Evolutionary conservation across 768 basidiomycete genomes (phyloP), one percentile per base, ranked within the genome.

Genomic region (Naganishia vishniacii): DNA sequence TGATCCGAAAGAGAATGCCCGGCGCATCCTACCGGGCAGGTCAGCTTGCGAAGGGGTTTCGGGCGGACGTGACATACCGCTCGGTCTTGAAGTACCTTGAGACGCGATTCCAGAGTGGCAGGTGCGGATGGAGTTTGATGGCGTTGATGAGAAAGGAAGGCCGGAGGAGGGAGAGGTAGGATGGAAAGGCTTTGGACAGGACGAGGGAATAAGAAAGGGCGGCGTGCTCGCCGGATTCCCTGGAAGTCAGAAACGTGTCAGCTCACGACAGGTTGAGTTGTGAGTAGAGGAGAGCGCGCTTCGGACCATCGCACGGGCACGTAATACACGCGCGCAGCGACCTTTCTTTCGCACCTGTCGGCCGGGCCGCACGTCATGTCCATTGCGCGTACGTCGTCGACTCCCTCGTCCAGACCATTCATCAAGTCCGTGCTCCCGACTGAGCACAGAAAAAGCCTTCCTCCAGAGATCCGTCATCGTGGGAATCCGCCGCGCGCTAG

Each of bases 1-100:
- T 40, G 74, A 72, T 0, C 77, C 77, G 59, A 80, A 80, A 15
- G 77, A 75, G 66, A 80, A 80, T 4, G 77, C 78, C 20, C 79
- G 64, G 11, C 79, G 72, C 68, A 80, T 71, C 40, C 76, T 61
- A 51, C 65, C 40, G 18, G 45, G 37, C 42, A 47, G 47, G 2
- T 34, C 16, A 45, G 3, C 44, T 15, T 4, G 3, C 3, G 40
- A 49, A 25, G 29, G 11, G 18, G 25, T 26, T 23, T 13, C 48
- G 37, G 3, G 1, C 3, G 13, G 25, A 67, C 73, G 41, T n/a
- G n/a, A n/a, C n/a, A n/a, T 26, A 74, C 73, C 74, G 46, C 47
- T 77, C 76, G n/a, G 76, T 77, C 65, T 67, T 71, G 71, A 77
- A 77, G 53, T 75, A 72, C 48, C 72, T 66, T 16, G 69, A 69